Base-by-base conservation (phyloP, 2,329 filamentous ascomycete genomes). In the Aspergillus oerlinghausenensis region DNA sequence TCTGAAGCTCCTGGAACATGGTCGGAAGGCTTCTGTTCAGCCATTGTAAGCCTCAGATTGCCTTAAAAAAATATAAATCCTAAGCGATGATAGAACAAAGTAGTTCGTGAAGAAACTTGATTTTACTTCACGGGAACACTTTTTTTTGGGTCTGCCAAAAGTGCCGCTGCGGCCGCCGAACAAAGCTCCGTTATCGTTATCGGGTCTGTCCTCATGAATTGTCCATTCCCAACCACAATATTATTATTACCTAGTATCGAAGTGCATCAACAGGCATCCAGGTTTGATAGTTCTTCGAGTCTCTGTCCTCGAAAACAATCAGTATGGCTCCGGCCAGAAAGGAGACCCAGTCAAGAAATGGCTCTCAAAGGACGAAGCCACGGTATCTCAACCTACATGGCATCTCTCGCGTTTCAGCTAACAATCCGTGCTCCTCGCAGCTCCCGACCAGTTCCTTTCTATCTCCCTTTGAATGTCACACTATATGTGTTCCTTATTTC, bases 401-500 rank as follows among this genome's bases (percentile, higher is more conserved):
- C 17, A 14, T 50, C 47, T 4, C 9, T 38, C 47, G 29, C 49
- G 50, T 50, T 32, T 8, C 47, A 51, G 32, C 56, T 58, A 48
- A 59, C 51, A 54, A 57, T 49, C 29, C 21, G 42, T 49, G 3
- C 45, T 23, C 23, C 47, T 47, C 32, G 42, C 58, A 74, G 73
- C 54, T 63, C 65, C 45, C 63, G 63, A 49, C 70, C 72, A 26
- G 55, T 71, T 10, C 79, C 81, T 52, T 89, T 87, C 70, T 82
- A 82, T 60, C 79, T 94, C 59, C 81, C 88, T 64, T 84, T 90
- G 55, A 88, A 90, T 63, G 81, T 84, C 49, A 88, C 88, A 11
- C 95, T 97, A 72, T 94, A 89, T 69, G 75, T 90, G 61, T 94
- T 95, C 72, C 78, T 95, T 49, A 78, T 80, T 29, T 87, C 88